Percentiles rank a stretch among this genome's conserved stretches.
Conservation (phyloP, 257 asterid species). For the Lycium barbarum region DNA sequence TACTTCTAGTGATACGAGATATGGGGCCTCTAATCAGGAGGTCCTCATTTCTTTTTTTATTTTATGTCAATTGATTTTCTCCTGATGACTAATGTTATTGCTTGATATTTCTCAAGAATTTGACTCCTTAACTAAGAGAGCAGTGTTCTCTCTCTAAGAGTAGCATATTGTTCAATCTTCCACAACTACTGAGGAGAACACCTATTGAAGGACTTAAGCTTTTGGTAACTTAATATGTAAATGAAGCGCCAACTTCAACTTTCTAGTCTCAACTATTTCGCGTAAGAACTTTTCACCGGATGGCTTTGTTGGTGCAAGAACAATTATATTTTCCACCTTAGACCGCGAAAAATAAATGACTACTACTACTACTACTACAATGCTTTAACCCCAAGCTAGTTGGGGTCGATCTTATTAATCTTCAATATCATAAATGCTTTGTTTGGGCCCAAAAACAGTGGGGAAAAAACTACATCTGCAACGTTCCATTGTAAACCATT, state of each 20-base stretch:
- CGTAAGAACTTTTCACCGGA: not conserved
- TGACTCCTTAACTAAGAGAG: not conserved
- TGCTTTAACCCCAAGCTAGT: not conserved
- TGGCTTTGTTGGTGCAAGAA: not conserved
- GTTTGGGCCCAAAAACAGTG: too few relatives aligned
- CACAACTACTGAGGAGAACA: conserved; percentile 6
- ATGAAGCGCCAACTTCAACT: not conserved
- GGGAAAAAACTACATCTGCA: not conserved
- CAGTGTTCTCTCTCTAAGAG: not conserved
- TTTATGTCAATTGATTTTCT: not conserved
- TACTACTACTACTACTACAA: not conserved
- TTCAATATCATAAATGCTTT: not conserved
- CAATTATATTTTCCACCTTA: not conserved
- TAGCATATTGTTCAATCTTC: not conserved
- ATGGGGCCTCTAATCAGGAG: not conserved
- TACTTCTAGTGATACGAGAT: not conserved
- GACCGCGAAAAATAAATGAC: not conserved
- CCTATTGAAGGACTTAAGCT: not conserved
- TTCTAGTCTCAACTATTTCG: not conserved
- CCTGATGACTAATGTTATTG: not conserved
- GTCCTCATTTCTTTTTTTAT: not conserved
- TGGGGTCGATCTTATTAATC: not conserved
- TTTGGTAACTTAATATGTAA: not conserved
- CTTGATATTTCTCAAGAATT: conserved; percentile 3
- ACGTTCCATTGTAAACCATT: not conserved